Conservation (phyloP, 1,284 basidiomycete species). For the Omphalotus olearius region DNA sequence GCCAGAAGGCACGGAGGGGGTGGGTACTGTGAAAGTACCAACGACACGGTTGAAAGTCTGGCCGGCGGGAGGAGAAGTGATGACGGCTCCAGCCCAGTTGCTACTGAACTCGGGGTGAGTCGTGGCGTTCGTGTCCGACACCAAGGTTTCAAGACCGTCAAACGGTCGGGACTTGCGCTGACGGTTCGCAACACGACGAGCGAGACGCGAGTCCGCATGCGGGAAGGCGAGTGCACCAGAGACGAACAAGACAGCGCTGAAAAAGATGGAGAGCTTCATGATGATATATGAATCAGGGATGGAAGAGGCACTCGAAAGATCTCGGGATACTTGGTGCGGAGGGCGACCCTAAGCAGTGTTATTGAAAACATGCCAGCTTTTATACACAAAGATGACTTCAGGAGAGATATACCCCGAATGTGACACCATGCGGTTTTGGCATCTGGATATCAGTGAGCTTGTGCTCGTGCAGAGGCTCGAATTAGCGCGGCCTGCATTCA, state of each 20-base stretch:
- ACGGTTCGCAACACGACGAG: slow-evolving; percentile 4
- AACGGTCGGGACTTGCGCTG: background rate
- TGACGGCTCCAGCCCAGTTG: slow-evolving; percentile 23
- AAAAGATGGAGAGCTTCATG: slow-evolving; percentile 5
- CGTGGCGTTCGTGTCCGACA: slow-evolving; percentile 4
- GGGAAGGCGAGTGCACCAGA: slow-evolving; percentile 1
- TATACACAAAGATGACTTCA: no score
- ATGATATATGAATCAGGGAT: background rate
- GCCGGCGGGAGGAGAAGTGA: slow-evolving; percentile 16
- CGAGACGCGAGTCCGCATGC: slow-evolving; percentile 3
- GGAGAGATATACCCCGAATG: no score
- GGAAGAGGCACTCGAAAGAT: slow-evolving; percentile 2
- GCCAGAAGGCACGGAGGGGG: slow-evolving; percentile 10
- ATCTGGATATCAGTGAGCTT: no score
- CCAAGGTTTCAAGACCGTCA: background rate
- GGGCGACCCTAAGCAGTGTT: no score
- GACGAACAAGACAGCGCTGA: background rate
- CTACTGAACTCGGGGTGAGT: slow-evolving; percentile 16
- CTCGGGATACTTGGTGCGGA: no score
- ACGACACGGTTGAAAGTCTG: slow-evolving; percentile 16
- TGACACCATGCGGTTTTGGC: no score
- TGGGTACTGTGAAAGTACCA: slow-evolving; percentile 18
- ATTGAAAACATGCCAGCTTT: no score
- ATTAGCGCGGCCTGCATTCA: no score
- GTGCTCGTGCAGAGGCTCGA: no score